phyloP scores from a whole-genome alignment of 106 monocot genomes.

The Alisma plantagoaquatica region DNA sequence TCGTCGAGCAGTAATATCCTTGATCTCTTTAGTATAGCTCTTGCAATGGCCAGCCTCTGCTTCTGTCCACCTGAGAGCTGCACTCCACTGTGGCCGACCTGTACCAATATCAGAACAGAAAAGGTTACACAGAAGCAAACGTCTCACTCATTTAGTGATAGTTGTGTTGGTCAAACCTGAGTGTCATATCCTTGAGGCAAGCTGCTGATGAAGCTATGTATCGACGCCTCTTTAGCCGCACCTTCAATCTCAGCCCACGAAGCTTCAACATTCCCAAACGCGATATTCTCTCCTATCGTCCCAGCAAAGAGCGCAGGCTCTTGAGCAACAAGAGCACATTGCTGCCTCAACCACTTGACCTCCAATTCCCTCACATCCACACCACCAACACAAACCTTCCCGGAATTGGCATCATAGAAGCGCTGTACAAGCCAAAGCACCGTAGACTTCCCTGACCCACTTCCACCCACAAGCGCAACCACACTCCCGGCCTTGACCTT shows the following conservation, averaged over 20 bases:
- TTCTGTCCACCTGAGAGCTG: conserved; percentile 18
- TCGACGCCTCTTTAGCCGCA: conserved; percentile 60
- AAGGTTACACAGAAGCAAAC: no score
- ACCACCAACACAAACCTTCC: conserved; percentile 78
- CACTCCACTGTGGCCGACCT: conserved; percentile 12
- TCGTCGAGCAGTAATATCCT: conserved; percentile 15
- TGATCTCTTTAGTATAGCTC: conserved; percentile 16
- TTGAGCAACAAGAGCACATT: conserved; percentile 79
- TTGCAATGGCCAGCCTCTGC: conserved; percentile 16
- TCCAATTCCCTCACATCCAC: conserved; percentile 65
- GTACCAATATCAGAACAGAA: no score
- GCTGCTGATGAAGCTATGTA: conserved; percentile 54
- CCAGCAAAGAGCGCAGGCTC: conserved; percentile 76
- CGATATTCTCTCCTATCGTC: conserved; percentile 82
- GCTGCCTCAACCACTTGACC: conserved; percentile 54
- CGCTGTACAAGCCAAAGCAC: conserved; percentile 68
- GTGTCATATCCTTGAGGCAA: conserved; percentile 71
- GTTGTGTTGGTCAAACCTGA: no score
- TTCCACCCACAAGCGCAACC: conserved; percentile 54
- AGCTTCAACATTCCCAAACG: conserved; percentile 57
- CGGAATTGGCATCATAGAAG: conserved; percentile 72
- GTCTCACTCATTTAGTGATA: no score
- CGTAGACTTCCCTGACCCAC: conserved; percentile 91
- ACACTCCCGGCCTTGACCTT: conserved; percentile 7
- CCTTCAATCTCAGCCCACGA: conserved; percentile 52